phyloP scores from a whole-genome alignment of 2,329 filamentous ascomycete genomes.

The Cercospora beticola region DNA sequence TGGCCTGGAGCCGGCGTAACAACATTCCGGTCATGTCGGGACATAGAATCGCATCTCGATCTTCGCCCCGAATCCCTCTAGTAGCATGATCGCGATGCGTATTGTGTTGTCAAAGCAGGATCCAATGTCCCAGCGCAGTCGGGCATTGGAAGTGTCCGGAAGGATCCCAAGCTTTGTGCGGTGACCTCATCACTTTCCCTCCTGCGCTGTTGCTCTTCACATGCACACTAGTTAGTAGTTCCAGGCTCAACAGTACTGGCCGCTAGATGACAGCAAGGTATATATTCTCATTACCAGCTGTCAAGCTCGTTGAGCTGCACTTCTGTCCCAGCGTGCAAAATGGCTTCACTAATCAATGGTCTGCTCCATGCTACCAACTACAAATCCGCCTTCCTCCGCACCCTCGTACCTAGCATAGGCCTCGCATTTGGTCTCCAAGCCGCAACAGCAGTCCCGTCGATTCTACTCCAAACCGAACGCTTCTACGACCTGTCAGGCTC shows the following conservation, averaged over 20 bases:
- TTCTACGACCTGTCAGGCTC: conserved; percentile 70
- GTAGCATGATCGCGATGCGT: neutral
- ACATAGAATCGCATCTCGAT: neutral
- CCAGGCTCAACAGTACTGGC: neutral
- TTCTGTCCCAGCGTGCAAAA: conserved; percentile 17
- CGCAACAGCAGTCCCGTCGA: conserved; percentile 62
- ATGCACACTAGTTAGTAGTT: conserved; percentile 3
- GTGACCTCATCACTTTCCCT: conserved; percentile 16
- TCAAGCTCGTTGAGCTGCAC: neutral
- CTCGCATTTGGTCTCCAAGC: conserved; percentile 65
- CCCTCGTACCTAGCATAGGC: conserved; percentile 60
- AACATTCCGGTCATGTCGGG: neutral
- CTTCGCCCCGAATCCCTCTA: neutral
- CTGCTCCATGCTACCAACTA: conserved; percentile 63
- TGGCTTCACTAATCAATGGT: conserved; percentile 43
- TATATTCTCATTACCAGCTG: neutral
- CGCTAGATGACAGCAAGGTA: neutral
- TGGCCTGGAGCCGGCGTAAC: neutral
- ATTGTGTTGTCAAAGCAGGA: conserved; percentile 1
- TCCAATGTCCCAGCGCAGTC: neutral
- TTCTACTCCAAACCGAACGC: conserved; percentile 59
- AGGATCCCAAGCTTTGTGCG: conserved; percentile 7
- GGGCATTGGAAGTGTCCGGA: conserved; percentile 6
- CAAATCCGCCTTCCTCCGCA: conserved; percentile 61
- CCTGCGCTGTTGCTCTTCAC: neutral